Conservation (phyloP, 805 yeast genomes). For the Komagataella pastoris region DNA sequence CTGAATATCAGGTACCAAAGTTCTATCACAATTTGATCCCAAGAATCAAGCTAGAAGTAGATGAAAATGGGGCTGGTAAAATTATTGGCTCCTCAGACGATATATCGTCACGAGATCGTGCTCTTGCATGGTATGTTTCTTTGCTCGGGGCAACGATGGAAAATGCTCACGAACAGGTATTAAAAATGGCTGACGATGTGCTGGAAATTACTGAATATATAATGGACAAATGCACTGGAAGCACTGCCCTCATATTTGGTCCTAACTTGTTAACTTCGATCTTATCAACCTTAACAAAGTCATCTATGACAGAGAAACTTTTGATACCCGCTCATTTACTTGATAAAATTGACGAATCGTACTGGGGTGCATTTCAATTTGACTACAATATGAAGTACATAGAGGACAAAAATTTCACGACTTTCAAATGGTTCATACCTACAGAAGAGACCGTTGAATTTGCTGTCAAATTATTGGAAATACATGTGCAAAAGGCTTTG, state of each 20-base stretch:
- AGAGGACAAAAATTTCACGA: conserved; percentile 18
- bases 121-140: conserved; percentile 56
- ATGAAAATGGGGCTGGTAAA: conserved; percentile 71
- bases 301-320: conserved; percentile 43
- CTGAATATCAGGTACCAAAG: conserved; percentile 28
- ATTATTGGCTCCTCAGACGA: conserved; percentile 48
- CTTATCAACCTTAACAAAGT: conserved; percentile 47
- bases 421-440: conserved; percentile 73
- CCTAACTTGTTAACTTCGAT: conserved; percentile 51
- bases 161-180: conserved; percentile 42
- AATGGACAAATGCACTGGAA: conserved; percentile 44
- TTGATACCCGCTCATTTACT: conserved; percentile 34
- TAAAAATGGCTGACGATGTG: conserved; percentile 31
- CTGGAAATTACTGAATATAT: conserved; percentile 28
- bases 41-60: conserved; percentile 51
- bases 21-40: conserved; percentile 31
- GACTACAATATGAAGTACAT: conserved; percentile 23
- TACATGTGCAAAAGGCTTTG: background rate
- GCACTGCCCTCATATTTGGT: conserved; percentile 39
- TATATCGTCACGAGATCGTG: conserved; percentile 64
- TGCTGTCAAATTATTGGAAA: conserved; percentile 2
- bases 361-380: conserved; percentile 72
- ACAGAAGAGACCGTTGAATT: conserved; percentile 30
- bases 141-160: conserved; percentile 60
- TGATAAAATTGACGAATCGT: conserved; percentile 24